These are phyloP conservation scores for Diaporthe caulivora DNA, from an alignment of 2,329 filamentous ascomycete genomes.

Conservation along the genomic window DNA sequence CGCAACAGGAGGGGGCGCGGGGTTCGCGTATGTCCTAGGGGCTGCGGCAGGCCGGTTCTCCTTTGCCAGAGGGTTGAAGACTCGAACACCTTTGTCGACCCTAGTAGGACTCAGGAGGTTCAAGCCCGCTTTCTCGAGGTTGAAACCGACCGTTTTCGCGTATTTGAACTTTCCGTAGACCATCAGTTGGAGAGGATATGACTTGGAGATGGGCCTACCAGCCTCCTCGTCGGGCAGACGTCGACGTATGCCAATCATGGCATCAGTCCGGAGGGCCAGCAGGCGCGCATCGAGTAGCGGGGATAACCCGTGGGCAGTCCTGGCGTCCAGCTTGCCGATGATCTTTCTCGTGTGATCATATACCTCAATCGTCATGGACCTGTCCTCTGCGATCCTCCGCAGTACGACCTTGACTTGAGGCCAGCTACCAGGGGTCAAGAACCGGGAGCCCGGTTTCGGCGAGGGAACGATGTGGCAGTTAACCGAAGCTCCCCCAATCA, in stretches of 20 bases:
- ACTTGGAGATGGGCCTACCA: conserved; percentile 71
- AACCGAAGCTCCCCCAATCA: conserved; percentile 75
- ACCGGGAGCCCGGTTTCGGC: conserved; percentile 72
- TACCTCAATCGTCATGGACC: conserved; percentile 74
- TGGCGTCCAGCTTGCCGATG: conserved; percentile 81
- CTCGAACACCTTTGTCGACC: conserved; percentile 75
- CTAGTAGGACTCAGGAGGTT: conserved; percentile 76
- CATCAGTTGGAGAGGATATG: conserved; percentile 77
- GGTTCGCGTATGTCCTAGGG: conserved; percentile 47
- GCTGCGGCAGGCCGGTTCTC: conserved; percentile 51
- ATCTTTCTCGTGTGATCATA: conserved; percentile 77
- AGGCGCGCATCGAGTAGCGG: conserved; percentile 78
- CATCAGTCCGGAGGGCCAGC: conserved; percentile 76
- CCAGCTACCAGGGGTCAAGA: conserved; percentile 72
- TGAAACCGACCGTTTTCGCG: conserved; percentile 74
- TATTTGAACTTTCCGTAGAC: conserved; percentile 82
- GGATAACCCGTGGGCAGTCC: conserved; percentile 75
- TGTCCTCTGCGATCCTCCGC: conserved; percentile 68
- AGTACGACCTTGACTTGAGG: conserved; percentile 81
- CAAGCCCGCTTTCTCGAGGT: conserved; percentile 74
- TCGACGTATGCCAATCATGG: conserved; percentile 76
- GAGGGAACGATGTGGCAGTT: conserved; percentile 77
- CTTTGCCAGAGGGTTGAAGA: conserved; percentile 81
- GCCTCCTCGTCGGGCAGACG: conserved; percentile 73
- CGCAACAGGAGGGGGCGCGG: conserved; percentile 49